These are phyloP conservation scores for Cochlearia excelsa DNA, from an alignment of 345 rosid species.

Conservation along the genomic window DNA sequence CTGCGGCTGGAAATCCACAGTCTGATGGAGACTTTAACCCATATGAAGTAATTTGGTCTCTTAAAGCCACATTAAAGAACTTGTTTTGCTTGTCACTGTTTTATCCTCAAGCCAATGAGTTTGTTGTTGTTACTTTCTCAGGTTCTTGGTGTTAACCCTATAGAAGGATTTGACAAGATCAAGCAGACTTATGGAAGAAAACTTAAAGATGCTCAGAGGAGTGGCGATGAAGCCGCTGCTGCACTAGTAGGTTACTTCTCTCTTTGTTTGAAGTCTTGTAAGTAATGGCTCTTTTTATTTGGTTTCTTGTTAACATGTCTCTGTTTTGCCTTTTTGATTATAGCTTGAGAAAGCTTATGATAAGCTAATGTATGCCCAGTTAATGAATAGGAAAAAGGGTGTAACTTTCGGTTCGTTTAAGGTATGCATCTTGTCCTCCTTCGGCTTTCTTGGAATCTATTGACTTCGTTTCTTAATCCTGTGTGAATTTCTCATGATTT, in stretches of 20 bases:
- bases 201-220: constrained; percentile 80
- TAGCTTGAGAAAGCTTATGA: constrained; percentile 99
- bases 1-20: constrained; percentile 70
- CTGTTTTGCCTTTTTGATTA: constrained; percentile 11
- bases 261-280: constrained; percentile 1
- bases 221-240: constrained; percentile 77
- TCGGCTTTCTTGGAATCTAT: background rate
- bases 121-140: constrained; percentile 32
- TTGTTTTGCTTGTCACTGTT: constrained; percentile 11
- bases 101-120: background rate
- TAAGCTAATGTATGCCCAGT: constrained; percentile 88
- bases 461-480: constrained; percentile 5
- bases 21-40: constrained; percentile 70
- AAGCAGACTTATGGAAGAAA: constrained; percentile 63
- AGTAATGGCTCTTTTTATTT: background rate
- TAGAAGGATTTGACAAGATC: constrained; percentile 77
- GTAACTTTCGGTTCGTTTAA: constrained; percentile 77
- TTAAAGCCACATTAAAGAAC: background rate
- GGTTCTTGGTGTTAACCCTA: constrained; percentile 89
- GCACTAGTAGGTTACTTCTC: constrained; percentile 52
- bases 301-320: constrained; percentile 23
- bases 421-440: constrained; percentile 38
- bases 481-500: constrained; percentile 29
- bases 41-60: constrained; percentile 58
- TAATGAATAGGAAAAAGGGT: constrained; percentile 77